Percentiles rank a stretch among this genome's conserved stretches.
These are phyloP conservation scores for Aspergillus ochraceus DNA, from an alignment of 2,329 filamentous ascomycete genomes.

Conservation along the genomic window DNA sequence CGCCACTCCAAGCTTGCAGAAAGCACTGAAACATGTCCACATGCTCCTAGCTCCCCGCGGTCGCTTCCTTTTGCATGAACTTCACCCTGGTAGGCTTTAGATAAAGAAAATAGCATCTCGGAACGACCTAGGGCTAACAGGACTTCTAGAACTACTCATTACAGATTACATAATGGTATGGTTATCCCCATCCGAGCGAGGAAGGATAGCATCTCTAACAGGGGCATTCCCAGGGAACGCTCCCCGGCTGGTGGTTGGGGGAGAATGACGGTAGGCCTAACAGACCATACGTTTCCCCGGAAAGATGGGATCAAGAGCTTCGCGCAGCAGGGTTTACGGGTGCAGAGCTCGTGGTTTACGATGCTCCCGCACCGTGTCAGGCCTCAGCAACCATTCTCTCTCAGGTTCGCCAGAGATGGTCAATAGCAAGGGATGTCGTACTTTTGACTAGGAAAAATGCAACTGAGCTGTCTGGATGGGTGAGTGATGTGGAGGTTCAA, in stretches of 20 bases:
- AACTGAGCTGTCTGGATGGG: no score
- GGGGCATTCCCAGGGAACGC: conserved; percentile 18
- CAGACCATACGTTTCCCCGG: not conserved
- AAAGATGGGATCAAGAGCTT: conserved; percentile 20
- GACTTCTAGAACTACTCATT: not conserved
- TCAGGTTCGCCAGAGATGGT: not conserved
- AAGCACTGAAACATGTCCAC: conserved; percentile 18
- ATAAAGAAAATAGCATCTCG: not conserved
- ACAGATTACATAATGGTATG: not conserved
- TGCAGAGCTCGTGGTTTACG: conserved; percentile 4
- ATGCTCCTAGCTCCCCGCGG: conserved; percentile 43
- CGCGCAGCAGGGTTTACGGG: conserved; percentile 18
- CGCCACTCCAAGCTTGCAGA: conserved; percentile 11
- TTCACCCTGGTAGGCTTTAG: conserved; percentile 19
- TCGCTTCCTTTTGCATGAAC: conserved; percentile 47
- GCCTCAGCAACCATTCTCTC: conserved; percentile 5
- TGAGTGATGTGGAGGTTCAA: not conserved
- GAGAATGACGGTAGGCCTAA: conserved; percentile 18
- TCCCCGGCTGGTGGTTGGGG: conserved; percentile 43
- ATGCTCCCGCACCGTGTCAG: not conserved
- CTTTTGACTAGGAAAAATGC: no score
- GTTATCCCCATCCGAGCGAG: not conserved
- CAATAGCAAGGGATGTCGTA: not conserved
- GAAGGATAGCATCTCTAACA: no score
- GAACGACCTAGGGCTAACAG: not conserved